phyloP scores from a whole-genome alignment of 1,284 basidiomycete species.

The Moesziomyces sp. region DNA sequence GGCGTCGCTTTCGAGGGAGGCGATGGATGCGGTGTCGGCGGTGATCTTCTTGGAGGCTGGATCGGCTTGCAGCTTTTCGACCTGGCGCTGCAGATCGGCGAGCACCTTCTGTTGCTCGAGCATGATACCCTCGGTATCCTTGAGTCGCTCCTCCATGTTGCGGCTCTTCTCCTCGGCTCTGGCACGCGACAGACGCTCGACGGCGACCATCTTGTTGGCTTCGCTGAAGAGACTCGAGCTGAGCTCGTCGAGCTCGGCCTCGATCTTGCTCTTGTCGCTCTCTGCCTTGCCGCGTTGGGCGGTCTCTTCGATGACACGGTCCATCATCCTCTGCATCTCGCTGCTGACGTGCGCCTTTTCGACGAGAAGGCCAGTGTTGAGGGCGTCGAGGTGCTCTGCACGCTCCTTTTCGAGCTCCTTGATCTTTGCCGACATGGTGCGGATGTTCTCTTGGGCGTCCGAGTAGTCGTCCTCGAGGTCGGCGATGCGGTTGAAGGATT shows the following conservation, averaged over 20 bases:
- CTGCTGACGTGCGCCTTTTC: slow-evolving; percentile 87
- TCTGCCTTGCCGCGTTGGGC: slow-evolving; percentile 86
- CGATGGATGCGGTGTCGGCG: slow-evolving; percentile 28
- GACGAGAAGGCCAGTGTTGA: slow-evolving; percentile 83
- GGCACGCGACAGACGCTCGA: slow-evolving; percentile 80
- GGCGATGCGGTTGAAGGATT: slow-evolving; percentile 88
- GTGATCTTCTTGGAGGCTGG: slow-evolving; percentile 17
- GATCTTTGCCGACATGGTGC: slow-evolving; percentile 68
- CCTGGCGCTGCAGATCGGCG: slow-evolving; percentile 82
- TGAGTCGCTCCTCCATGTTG: slow-evolving; percentile 82
- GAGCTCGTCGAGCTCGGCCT: slow-evolving; percentile 80
- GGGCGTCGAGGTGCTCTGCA: slow-evolving; percentile 68
- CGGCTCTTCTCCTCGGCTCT: slow-evolving; percentile 84
- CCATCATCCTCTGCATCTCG: slow-evolving; percentile 93
- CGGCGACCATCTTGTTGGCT: slow-evolving; percentile 75
- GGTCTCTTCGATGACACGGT: slow-evolving; percentile 91
- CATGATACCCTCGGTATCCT: slow-evolving; percentile 79
- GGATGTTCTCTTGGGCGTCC: slow-evolving; percentile 77
- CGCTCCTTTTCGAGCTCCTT: slow-evolving; percentile 73
- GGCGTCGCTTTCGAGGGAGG: slow-evolving; percentile 34
- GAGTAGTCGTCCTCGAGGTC: slow-evolving; percentile 92
- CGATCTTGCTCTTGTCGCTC: slow-evolving; percentile 75
- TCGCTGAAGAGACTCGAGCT: slow-evolving; percentile 76
- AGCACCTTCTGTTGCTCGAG: slow-evolving; percentile 71
- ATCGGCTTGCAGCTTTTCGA: slow-evolving; percentile 72